Percentiles rank a stretch among this genome's conserved stretches.
phyloP scores from a whole-genome alignment of 1,284 basidiomycete species.

The Sporisorium graminicola region DNA sequence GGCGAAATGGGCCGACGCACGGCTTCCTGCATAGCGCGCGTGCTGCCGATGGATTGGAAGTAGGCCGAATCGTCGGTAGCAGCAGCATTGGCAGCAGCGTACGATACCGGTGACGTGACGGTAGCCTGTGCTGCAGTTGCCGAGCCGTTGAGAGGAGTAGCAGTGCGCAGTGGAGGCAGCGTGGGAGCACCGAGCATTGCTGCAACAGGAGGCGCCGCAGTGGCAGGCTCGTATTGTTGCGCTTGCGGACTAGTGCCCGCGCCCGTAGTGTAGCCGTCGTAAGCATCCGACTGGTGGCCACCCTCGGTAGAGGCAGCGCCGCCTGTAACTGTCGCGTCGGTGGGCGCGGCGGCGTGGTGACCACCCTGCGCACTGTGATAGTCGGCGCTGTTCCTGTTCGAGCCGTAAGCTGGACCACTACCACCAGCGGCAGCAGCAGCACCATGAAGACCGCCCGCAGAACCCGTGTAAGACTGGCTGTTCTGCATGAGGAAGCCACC shows the following conservation, averaged over 20 bases:
- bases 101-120: constrained; percentile 24
- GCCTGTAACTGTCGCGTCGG: neutral
- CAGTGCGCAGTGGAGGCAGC: constrained; percentile 50
- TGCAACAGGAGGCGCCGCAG: constrained; percentile 7
- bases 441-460: constrained; percentile 11
- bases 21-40: constrained; percentile 59
- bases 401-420: constrained; percentile 17
- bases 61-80: constrained; percentile 49
- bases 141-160: constrained; percentile 43
- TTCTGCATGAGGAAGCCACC: constrained; percentile 50
- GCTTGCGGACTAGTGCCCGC: neutral
- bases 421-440: constrained; percentile 2
- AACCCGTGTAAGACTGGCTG: constrained; percentile 28
- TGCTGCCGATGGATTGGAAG: constrained; percentile 59
- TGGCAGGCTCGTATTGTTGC: constrained; percentile 2
- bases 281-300: constrained; percentile 40
- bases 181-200: constrained; percentile 45
- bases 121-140: constrained; percentile 9
- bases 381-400: constrained; percentile 46
- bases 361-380: constrained; percentile 40
- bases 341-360: constrained; percentile 3
- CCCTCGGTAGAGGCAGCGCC: constrained; percentile 27
- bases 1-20: constrained; percentile 53
- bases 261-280: constrained; percentile 36
- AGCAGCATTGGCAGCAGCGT: constrained; percentile 1